A percentile compares a stretch with the other conserved stretches of the same genome.
Conservation (phyloP, 2,329 filamentous ascomycete species). For the Fusarium sp. region DNA sequence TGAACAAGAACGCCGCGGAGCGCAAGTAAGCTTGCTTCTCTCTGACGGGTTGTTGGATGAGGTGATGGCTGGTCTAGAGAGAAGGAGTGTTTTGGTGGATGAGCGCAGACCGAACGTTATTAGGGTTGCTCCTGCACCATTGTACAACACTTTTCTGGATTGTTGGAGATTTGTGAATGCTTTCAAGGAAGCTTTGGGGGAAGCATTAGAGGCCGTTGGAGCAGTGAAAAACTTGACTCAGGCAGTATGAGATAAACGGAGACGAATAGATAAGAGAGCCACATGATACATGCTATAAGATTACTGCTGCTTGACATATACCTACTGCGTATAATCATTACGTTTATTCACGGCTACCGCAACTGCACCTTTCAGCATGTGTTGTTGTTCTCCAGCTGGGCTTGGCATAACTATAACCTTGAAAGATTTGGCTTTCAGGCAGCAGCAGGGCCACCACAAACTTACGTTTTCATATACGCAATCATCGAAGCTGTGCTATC, state of each 20-base stretch:
- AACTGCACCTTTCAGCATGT: background rate
- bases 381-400: background rate
- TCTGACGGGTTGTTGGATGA: constrained; percentile 72
- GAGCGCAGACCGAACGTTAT: constrained; percentile 85
- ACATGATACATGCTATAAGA: background rate
- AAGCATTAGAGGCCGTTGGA: constrained; percentile 34
- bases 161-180: constrained; percentile 50
- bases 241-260: background rate
- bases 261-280: background rate
- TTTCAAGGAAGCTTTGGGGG: constrained; percentile 43
- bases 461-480: background rate
- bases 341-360: background rate
- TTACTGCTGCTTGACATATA: background rate
- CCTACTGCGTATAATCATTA: background rate
- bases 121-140: constrained; percentile 79
- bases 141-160: constrained; percentile 83
- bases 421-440: background rate
- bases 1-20: constrained; percentile 73
- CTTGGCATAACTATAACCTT: background rate
- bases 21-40: constrained; percentile 79
- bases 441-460: background rate
- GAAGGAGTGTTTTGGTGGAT: constrained; percentile 78
- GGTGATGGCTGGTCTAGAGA: constrained; percentile 71
- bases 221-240: background rate
- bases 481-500: background rate